Percentiles rank a stretch among this genome's conserved stretches.
Conservation (phyloP, 805 yeast species). For the Starmerella kuoi region DNA sequence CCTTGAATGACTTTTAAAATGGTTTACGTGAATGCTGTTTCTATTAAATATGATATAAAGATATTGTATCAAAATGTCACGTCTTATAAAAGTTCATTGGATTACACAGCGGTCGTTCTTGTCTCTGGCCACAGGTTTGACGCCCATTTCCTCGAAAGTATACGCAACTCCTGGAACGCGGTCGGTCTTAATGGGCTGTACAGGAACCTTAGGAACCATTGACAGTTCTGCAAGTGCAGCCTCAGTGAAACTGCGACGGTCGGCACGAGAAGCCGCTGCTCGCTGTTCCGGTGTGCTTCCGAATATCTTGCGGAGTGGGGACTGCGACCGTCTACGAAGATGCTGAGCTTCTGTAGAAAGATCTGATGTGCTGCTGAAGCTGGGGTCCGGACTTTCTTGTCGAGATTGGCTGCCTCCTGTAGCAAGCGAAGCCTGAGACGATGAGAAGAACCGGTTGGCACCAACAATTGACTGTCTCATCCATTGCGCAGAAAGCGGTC, state of each 20-base stretch:
- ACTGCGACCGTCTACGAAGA: slow-evolving; percentile 10
- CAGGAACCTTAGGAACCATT: slow-evolving; percentile 18
- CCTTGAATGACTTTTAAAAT: no score
- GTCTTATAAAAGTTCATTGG: slow-evolving; percentile 3
- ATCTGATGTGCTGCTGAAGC: background rate
- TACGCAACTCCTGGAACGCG: slow-evolving; percentile 23
- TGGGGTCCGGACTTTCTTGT: background rate
- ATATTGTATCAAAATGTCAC: no score
- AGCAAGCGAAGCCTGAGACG: slow-evolving; percentile 3
- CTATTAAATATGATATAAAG: no score
- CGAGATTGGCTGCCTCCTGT: background rate
- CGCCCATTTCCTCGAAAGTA: slow-evolving; percentile 26
- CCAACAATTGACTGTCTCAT: slow-evolving; percentile 11
- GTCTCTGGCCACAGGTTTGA: slow-evolving; percentile 16
- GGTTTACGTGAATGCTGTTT: no score
- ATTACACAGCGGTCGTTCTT: slow-evolving; percentile 19
- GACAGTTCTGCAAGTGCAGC: slow-evolving; percentile 15
- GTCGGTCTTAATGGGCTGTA: slow-evolving; percentile 15
- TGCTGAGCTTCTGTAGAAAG: background rate
- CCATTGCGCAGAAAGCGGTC: slow-evolving; percentile 16
- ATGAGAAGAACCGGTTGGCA: slow-evolving; percentile 13
- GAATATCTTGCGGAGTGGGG: slow-evolving; percentile 20
- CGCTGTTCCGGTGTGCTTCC: slow-evolving; percentile 17
- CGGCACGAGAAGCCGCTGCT: slow-evolving; percentile 13
- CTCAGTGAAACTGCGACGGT: slow-evolving; percentile 19